Evolutionary conservation across 208 protist genomes (phyloP).

Genomic region (Leptomonas seymouri): DNA sequence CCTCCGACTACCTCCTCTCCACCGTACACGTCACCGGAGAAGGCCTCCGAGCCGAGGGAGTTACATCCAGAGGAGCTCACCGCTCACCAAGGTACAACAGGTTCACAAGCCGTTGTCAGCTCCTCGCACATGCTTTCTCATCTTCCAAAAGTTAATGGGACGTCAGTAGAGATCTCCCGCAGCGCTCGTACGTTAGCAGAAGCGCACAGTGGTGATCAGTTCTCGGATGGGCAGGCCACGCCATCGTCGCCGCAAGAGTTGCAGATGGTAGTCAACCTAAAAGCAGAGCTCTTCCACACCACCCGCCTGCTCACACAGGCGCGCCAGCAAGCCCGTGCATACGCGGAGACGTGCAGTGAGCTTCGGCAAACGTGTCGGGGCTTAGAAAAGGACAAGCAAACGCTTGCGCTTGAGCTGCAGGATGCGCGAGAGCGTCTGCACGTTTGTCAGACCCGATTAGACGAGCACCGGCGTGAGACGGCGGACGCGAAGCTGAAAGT

Average conservation of each 20-base stretch:
- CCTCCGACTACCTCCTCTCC: neutral
- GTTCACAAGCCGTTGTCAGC: neutral
- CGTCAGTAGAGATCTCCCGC: neutral
- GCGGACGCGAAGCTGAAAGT: conserved; percentile 38
- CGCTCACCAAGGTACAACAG: neutral
- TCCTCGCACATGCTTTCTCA: neutral
- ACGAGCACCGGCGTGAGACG: conserved; percentile 48
- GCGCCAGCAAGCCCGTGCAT: conserved; percentile 16
- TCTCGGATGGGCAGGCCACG: neutral
- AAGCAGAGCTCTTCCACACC: conserved; percentile 16
- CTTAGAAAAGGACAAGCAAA: conserved; percentile 35
- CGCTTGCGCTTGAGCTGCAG: conserved; percentile 34
- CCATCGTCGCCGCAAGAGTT: neutral
- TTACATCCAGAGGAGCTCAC: neutral
- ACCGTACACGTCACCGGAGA: neutral
- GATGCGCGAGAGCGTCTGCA: conserved; percentile 44
- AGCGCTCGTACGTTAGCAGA: neutral
- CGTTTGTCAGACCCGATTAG: conserved; percentile 24
- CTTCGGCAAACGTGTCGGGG: conserved; percentile 19
- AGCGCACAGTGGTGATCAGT: neutral
- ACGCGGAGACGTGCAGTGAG: conserved; percentile 16
- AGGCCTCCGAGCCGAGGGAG: neutral
- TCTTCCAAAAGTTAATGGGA: neutral
- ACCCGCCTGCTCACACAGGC: conserved; percentile 17
- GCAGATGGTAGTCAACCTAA: conserved; percentile 16